These are phyloP conservation scores for Diplodia seriata DNA, from an alignment of 2,329 filamentous ascomycete species.

Conservation along the genomic window DNA sequence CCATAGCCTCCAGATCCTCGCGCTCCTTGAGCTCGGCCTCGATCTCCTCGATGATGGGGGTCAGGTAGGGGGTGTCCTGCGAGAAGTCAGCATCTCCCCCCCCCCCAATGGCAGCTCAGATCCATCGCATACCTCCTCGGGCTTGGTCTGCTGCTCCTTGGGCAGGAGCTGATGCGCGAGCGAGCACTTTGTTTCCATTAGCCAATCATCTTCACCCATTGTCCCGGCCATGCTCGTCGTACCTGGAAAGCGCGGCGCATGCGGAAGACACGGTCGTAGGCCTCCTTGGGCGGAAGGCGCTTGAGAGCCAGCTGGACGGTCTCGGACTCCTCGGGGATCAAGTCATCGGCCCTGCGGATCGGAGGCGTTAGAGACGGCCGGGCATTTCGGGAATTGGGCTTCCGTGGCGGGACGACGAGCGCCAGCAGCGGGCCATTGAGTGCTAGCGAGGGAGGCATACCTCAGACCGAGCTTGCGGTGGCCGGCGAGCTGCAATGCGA, in stretches of 20 bases:
- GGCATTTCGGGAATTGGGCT: not conserved
- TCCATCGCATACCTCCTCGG: constrained; percentile 62
- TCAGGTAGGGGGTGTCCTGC: constrained; percentile 71
- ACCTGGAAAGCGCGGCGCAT: constrained; percentile 94
- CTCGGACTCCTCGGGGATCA: constrained; percentile 92
- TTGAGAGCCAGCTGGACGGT: constrained; percentile 84
- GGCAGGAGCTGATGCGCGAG: constrained; percentile 70
- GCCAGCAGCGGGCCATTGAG: constrained; percentile 12
- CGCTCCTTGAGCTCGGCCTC: constrained; percentile 72
- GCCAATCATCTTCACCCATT: not conserved
- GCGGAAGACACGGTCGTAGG: constrained; percentile 97
- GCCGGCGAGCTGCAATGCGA: constrained; percentile 66
- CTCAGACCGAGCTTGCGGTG: constrained; percentile 92
- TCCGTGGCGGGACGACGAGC: constrained; percentile 14
- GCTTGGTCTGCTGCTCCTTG: constrained; percentile 70
- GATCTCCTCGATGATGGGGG: constrained; percentile 71
- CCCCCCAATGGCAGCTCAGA: not conserved
- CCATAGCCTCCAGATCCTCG: constrained; percentile 71
- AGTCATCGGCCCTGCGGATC: constrained; percentile 80
- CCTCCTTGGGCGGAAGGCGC: constrained; percentile 86
- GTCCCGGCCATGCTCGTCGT: constrained; percentile 35
- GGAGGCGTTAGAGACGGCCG: constrained; percentile 40
- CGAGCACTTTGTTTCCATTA: constrained; percentile 62
- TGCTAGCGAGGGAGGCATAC: constrained; percentile 59
- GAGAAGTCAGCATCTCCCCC: constrained; percentile 35